Evolutionary conservation across 2,329 filamentous ascomycete genomes (phyloP).

Genomic region (Escovopsis sp.): DNA sequence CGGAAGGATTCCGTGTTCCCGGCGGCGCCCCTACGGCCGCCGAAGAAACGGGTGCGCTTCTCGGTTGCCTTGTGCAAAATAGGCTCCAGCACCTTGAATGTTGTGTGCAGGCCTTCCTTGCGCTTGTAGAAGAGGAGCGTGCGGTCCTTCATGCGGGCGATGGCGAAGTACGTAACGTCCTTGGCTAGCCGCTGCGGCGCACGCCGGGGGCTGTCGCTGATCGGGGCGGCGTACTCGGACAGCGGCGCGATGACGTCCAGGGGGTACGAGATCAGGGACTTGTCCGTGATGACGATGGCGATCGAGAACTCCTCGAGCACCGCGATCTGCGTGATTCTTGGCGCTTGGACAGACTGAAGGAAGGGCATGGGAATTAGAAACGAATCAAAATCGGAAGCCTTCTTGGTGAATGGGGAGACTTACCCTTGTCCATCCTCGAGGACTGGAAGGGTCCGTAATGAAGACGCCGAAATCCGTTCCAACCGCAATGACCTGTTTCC

Average conservation of each 20-base stretch:
- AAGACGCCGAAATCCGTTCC: constrained; percentile 92
- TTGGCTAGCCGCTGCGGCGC: constrained; percentile 88
- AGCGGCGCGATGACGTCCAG: constrained; percentile 64
- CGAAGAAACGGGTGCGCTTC: constrained; percentile 56
- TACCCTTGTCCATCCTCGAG: constrained; percentile 81
- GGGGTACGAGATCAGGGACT: constrained; percentile 82
- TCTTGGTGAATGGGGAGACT: too few species aligned
- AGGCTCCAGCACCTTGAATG: constrained; percentile 92
- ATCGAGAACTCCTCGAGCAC: constrained; percentile 93
- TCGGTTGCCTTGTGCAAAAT: constrained; percentile 86
- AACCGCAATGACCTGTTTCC: constrained; percentile 78
- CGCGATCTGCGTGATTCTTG: constrained; percentile 76
- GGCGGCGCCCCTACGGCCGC: constrained; percentile 39
- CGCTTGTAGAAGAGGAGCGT: constrained; percentile 95
- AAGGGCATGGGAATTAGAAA: background rate
- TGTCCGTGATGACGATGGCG: constrained; percentile 82
- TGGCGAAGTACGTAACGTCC: constrained; percentile 93
- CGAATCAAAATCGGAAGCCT: too few species aligned
- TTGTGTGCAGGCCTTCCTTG: constrained; percentile 78
- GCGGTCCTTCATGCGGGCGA: constrained; percentile 92
- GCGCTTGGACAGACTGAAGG: constrained; percentile 55
- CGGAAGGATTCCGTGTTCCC: constrained; percentile 90
- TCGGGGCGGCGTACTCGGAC: constrained; percentile 44
- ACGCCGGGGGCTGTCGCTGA: constrained; percentile 58
- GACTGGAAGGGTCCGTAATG: constrained; percentile 75